These are phyloP conservation scores for Epichloe brachyelytri DNA, from an alignment of 2,329 filamentous ascomycete genomes.

Conservation along the genomic window DNA sequence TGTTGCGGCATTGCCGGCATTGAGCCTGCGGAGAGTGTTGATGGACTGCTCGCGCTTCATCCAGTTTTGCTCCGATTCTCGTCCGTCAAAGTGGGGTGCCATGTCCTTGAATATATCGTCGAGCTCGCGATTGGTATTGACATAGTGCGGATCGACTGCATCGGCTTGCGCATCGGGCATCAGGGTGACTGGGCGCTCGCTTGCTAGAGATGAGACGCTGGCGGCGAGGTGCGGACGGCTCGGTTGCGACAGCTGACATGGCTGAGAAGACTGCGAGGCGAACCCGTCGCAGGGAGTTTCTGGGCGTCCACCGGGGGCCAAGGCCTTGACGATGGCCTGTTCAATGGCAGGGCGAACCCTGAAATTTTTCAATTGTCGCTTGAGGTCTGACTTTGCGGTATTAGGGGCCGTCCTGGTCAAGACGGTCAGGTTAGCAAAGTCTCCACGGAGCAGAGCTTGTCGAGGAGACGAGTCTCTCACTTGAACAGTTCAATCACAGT, in stretches of 20 bases:
- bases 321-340: constrained; percentile 62
- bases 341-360: constrained; percentile 81
- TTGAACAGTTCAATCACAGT: constrained; percentile 79
- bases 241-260: constrained; percentile 9
- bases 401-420: constrained; percentile 56
- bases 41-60: constrained; percentile 70
- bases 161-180: constrained; percentile 53
- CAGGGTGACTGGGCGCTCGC: constrained; percentile 46
- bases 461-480: constrained; percentile 27
- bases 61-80: constrained; percentile 87
- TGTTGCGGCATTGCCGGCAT: constrained; percentile 69
- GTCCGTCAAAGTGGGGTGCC: constrained; percentile 71
- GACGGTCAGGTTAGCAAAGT: constrained; percentile 4
- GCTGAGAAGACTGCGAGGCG: constrained; percentile 13
- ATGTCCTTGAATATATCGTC: constrained; percentile 79
- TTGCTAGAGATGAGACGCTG: constrained; percentile 35
- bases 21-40: constrained; percentile 60
- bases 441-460: too few relatives aligned
- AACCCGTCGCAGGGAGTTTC: constrained; percentile 27
- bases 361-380: constrained; percentile 70
- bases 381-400: constrained; percentile 75
- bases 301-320: constrained; percentile 41
- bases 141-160: constrained; percentile 64
- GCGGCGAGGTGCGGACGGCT: constrained; percentile 33
- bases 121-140: constrained; percentile 76